phyloP scores from a whole-genome alignment of 768 basidiomycete species.

The Omphalotus guepiniiformis region DNA sequence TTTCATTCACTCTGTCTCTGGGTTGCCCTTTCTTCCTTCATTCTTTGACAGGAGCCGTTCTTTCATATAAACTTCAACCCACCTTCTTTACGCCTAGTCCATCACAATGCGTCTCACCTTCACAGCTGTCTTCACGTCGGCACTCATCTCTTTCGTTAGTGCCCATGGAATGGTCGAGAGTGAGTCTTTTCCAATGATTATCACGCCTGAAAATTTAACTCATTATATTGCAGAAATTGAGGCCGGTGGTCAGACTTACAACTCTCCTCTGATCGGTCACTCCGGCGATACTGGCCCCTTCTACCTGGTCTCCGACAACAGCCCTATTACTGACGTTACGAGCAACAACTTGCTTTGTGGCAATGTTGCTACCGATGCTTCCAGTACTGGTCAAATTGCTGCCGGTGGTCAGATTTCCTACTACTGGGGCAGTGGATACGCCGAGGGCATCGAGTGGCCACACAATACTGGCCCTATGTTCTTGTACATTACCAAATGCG shows the following conservation, averaged over 20 bases:
- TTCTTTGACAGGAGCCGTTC: too few relatives aligned
- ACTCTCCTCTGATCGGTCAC: slow-evolving; percentile 1
- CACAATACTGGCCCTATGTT: slow-evolving; percentile 2
- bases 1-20: too few relatives aligned
- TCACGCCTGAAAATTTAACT: too few relatives aligned
- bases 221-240: not conserved
- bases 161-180: slow-evolving; percentile 3
- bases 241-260: slow-evolving; percentile 3
- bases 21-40: too few relatives aligned
- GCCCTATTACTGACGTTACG: slow-evolving; percentile 2
- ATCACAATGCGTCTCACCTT: too few relatives aligned
- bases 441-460: not conserved
- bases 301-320: slow-evolving; percentile 3
- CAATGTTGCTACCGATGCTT: not conserved
- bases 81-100: too few relatives aligned
- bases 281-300: slow-evolving; percentile 2
- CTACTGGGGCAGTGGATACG: slow-evolving; percentile 5
- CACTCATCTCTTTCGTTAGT: not conserved
- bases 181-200: not conserved
- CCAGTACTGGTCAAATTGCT: not conserved
- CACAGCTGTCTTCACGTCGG: too few relatives aligned
- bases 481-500: slow-evolving; percentile 5
- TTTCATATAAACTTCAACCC: too few relatives aligned
- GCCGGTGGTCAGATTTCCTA: slow-evolving; percentile 2
- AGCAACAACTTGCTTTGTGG: slow-evolving; percentile 3